Conservation (phyloP, 2,329 filamentous ascomycete genomes). For the Diaporthe sp. region DNA sequence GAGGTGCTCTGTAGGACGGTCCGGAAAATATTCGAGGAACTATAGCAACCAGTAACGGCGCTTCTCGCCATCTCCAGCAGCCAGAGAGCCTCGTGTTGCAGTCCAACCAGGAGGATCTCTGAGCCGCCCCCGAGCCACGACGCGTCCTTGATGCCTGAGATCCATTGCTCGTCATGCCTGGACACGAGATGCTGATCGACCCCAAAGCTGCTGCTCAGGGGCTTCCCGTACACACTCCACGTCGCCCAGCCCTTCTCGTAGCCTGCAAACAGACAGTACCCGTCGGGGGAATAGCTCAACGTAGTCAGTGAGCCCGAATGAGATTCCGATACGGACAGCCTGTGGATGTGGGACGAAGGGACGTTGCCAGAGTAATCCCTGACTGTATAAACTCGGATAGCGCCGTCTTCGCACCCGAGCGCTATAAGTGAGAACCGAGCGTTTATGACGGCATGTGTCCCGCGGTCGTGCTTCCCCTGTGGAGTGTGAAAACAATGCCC, state of each 20-base stretch:
- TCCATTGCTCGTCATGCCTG: conserved; percentile 84
- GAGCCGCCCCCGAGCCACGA: conserved; percentile 91
- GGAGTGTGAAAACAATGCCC: conserved; percentile 93
- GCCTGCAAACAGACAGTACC: conserved; percentile 94
- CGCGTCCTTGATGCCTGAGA: conserved; percentile 82
- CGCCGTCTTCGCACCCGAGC: conserved; percentile 84
- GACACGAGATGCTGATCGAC: conserved; percentile 75
- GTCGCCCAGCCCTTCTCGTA: conserved; percentile 94
- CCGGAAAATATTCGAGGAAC: conserved; percentile 89
- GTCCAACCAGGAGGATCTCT: conserved; percentile 82
- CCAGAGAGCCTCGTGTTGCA: conserved; percentile 85
- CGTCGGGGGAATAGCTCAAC: conserved; percentile 91
- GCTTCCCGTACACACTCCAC: conserved; percentile 98
- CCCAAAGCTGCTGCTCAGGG: conserved; percentile 86
- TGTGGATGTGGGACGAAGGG: conserved; percentile 84
- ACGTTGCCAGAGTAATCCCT: conserved; percentile 96
- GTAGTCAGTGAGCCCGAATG: conserved; percentile 81
- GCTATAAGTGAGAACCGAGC: conserved; percentile 95
- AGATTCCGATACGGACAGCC: conserved; percentile 75
- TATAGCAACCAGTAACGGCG: conserved; percentile 93
- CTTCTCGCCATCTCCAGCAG: conserved; percentile 93
- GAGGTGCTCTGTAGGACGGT: conserved; percentile 91
- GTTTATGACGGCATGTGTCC: conserved; percentile 86
- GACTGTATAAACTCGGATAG: conserved; percentile 90
- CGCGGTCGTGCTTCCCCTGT: conserved; percentile 69